Conservation (phyloP, 2,329 filamentous ascomycete species). For the Berkeleyomyces basicola region DNA sequence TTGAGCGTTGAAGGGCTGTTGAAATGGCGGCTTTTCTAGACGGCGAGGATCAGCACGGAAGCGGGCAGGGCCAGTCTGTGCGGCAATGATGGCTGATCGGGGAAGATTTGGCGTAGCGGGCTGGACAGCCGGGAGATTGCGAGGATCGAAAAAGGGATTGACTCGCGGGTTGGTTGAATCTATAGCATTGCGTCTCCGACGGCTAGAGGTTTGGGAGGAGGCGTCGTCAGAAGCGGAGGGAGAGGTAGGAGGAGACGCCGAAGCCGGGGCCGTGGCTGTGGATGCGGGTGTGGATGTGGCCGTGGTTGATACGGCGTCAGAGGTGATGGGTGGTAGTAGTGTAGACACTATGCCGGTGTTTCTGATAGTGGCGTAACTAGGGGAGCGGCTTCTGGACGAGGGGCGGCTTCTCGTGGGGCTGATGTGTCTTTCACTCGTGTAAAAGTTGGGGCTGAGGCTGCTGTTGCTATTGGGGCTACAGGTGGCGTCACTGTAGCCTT, state of each 20-base stretch:
- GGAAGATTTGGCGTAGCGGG: constrained; percentile 11
- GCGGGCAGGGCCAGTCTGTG: constrained; percentile 14
- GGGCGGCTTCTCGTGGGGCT: constrained; percentile 6
- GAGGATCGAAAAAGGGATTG: constrained; percentile 12
- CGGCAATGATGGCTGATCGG: constrained; percentile 15
- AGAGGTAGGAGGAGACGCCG: constrained; percentile 1
- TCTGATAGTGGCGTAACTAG: constrained; percentile 6
- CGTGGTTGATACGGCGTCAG: neutral
- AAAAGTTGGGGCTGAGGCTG: constrained; percentile 10
- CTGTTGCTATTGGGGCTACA: constrained; percentile 3
- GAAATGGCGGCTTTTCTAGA: constrained; percentile 13
- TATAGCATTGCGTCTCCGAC: constrained; percentile 15
- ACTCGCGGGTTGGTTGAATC: constrained; percentile 12
- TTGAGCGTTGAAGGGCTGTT: constrained; percentile 12
- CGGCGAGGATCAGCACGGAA: constrained; percentile 14
- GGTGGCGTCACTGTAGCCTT: neutral
- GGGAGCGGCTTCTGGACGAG: constrained; percentile 12
- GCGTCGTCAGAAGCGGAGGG: neutral
- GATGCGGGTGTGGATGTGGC: neutral
- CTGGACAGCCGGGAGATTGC: constrained; percentile 13
- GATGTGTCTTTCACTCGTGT: constrained; percentile 8
- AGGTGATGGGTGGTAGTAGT: neutral
- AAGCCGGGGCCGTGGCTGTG: neutral
- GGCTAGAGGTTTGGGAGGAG: constrained; percentile 3
- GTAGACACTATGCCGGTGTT: neutral